Conservation (phyloP, 106 monocot species). For the Dioscorea zingiberensis region DNA sequence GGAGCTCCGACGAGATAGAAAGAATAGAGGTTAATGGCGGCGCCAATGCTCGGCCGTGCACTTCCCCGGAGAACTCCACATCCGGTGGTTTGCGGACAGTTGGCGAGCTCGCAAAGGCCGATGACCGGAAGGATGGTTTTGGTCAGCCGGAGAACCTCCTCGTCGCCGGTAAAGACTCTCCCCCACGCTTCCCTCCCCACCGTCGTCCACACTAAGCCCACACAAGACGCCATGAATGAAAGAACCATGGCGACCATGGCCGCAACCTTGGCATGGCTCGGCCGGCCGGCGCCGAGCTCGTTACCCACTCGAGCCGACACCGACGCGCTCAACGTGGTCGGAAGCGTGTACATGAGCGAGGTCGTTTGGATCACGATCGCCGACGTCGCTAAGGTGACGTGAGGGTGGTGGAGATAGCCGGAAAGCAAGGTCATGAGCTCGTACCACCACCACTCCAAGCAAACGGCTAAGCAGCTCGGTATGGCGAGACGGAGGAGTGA, state of each 20-base stretch:
- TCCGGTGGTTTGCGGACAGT: constrained; percentile 46
- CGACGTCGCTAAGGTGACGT: constrained; percentile 22
- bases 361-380: constrained; percentile 61
- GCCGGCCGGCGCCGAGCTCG: constrained; percentile 53
- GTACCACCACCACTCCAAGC: constrained; percentile 58
- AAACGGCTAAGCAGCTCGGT: constrained; percentile 41
- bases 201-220: constrained; percentile 24
- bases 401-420: constrained; percentile 39
- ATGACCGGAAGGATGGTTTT: constrained; percentile 26
- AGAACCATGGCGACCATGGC: constrained; percentile 24
- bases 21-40: constrained; percentile 31
- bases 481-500: constrained; percentile 31
- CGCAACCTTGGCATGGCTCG: constrained; percentile 19
- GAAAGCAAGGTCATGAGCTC: constrained; percentile 51
- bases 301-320: constrained; percentile 42
- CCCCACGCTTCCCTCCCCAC: constrained; percentile 35
- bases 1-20: constrained; percentile 45
- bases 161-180: constrained; percentile 36
- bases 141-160: constrained; percentile 21
- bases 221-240: constrained; percentile 21
- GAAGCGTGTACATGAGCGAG: constrained; percentile 48
- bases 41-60: constrained; percentile 26
- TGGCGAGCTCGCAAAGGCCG: constrained; percentile 45
- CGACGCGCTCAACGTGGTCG: constrained; percentile 30
- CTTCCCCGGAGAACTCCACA: constrained; percentile 42